These are phyloP conservation scores for Ceratobasidium sp. DNA, from an alignment of 1,284 basidiomycete genomes.

Conservation along the genomic window DNA sequence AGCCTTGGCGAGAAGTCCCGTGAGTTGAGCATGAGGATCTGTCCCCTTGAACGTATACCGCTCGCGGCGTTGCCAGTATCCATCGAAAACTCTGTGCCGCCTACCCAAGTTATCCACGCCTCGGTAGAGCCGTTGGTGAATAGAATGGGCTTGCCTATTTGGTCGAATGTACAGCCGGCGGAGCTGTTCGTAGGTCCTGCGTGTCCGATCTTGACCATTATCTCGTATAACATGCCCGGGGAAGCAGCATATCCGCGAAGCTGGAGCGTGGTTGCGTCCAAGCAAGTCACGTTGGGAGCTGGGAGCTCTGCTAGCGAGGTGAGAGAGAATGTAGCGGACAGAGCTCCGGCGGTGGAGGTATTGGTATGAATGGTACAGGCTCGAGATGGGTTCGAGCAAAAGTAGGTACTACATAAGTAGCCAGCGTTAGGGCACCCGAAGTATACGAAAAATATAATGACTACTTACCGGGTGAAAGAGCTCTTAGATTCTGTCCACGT, in stretches of 20 bases:
- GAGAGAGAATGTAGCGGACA: slow-evolving; percentile 34
- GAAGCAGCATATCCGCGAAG: slow-evolving; percentile 67
- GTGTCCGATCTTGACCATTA: slow-evolving; percentile 67
- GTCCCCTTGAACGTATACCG: slow-evolving; percentile 73
- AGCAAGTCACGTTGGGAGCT: slow-evolving; percentile 66
- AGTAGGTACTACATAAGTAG: slow-evolving; percentile 66
- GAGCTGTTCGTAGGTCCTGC: slow-evolving; percentile 58
- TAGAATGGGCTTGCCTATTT: slow-evolving; percentile 53
- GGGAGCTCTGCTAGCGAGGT: slow-evolving; percentile 11
- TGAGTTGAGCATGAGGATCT: slow-evolving; percentile 69
- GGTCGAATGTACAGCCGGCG: slow-evolving; percentile 62
- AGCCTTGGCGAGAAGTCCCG: slow-evolving; percentile 59
- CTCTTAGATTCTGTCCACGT: slow-evolving; percentile 67
- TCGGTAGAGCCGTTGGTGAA: slow-evolving; percentile 63
- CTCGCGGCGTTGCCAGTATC: slow-evolving; percentile 70
- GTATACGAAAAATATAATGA: slow-evolving; percentile 56
- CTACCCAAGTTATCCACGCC: slow-evolving; percentile 77
- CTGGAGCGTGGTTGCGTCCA: slow-evolving; percentile 68
- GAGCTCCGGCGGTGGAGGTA: slow-evolving; percentile 23
- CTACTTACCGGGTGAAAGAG: slow-evolving; percentile 49
- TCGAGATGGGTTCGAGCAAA: slow-evolving; percentile 72
- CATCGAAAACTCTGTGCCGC: slow-evolving; percentile 76
- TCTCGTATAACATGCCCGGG: slow-evolving; percentile 78
- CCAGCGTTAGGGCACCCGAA: slow-evolving; percentile 55
- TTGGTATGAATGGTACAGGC: slow-evolving; percentile 28